These are phyloP conservation scores for Exophiala phaeomuriformis DNA, from an alignment of 2,329 filamentous ascomycete genomes.

Conservation along the genomic window DNA sequence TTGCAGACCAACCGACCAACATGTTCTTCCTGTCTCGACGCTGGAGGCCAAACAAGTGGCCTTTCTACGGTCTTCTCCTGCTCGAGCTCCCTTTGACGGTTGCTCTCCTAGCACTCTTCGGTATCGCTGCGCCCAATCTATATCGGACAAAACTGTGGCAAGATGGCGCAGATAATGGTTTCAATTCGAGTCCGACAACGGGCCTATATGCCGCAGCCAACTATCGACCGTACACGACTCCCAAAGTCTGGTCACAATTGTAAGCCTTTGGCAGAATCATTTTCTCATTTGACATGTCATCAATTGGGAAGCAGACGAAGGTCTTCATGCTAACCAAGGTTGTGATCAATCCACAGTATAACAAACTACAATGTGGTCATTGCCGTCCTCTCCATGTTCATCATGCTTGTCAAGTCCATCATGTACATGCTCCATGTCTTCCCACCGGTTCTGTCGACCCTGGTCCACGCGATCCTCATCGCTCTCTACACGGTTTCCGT, in stretches of 20 bases:
- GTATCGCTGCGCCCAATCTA: conserved; percentile 54
- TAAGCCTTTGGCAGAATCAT: conserved; percentile 32
- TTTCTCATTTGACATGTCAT: too few species aligned
- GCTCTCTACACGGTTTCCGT: conserved; percentile 50
- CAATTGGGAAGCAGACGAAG: too few species aligned
- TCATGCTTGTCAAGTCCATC: conserved; percentile 51
- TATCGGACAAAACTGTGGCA: conserved; percentile 57
- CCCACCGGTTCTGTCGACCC: conserved; percentile 48
- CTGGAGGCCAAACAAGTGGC: conserved; percentile 44
- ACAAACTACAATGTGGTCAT: conserved; percentile 57
- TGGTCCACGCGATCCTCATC: conserved; percentile 47
- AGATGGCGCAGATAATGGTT: conserved; percentile 54
- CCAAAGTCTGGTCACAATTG: conserved; percentile 56
- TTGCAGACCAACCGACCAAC: background rate
- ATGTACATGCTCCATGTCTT: conserved; percentile 52
- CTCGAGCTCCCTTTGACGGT: conserved; percentile 53
- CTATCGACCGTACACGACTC: conserved; percentile 47
- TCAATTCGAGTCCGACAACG: conserved; percentile 53
- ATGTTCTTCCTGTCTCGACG: conserved; percentile 45
- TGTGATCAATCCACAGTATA: conserved; percentile 39
- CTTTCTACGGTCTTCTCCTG: conserved; percentile 47
- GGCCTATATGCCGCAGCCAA: conserved; percentile 54
- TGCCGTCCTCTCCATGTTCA: conserved; percentile 53
- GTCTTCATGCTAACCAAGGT: conserved; percentile 3
- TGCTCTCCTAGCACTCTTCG: conserved; percentile 52